A percentile compares a stretch with the other conserved stretches of the same genome.
These are phyloP conservation scores for Trichophyton verrucosum DNA, from an alignment of 2,329 filamentous ascomycete species.

Conservation along the genomic window DNA sequence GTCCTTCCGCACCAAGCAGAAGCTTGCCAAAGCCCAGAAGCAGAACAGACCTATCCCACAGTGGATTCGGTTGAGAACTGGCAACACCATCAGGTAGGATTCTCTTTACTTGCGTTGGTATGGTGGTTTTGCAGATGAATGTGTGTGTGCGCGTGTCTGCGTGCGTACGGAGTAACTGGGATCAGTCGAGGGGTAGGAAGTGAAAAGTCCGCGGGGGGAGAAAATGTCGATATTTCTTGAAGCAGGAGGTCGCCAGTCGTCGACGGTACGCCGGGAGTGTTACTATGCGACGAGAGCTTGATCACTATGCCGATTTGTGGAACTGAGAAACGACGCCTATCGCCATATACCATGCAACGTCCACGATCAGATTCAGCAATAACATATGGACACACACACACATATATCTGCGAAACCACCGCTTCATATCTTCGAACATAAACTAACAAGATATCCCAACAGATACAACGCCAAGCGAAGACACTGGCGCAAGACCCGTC, in stretches of 20 bases:
- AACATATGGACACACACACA: not conserved
- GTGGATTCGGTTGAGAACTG: slow-evolving; percentile 97
- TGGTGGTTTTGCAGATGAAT: not conserved
- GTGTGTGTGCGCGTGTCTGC: not conserved
- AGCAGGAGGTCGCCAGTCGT: too few relatives aligned
- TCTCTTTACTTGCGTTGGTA: slow-evolving; percentile 24
- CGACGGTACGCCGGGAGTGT: too few relatives aligned
- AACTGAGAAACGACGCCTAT: too few relatives aligned
- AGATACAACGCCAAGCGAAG: slow-evolving; percentile 99
- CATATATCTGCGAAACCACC: not conserved
- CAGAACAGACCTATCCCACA: slow-evolving; percentile 99
- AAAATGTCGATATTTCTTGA: not conserved
- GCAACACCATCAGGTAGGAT: slow-evolving; percentile 94
- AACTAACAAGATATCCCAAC: slow-evolving; percentile 14
- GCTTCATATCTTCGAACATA: not conserved
- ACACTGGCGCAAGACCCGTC: slow-evolving; percentile 99
- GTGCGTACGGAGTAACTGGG: not conserved
- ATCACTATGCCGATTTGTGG: too few relatives aligned
- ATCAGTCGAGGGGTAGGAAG: not conserved
- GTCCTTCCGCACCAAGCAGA: slow-evolving; percentile 99
- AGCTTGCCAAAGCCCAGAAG: slow-evolving; percentile 99
- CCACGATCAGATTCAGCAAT: too few relatives aligned
- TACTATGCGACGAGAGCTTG: too few relatives aligned
- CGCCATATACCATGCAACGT: too few relatives aligned
- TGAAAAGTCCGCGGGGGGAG: not conserved